These are phyloP conservation scores for Lepiota venenata DNA, from an alignment of 768 basidiomycete genomes.

Conservation along the genomic window DNA sequence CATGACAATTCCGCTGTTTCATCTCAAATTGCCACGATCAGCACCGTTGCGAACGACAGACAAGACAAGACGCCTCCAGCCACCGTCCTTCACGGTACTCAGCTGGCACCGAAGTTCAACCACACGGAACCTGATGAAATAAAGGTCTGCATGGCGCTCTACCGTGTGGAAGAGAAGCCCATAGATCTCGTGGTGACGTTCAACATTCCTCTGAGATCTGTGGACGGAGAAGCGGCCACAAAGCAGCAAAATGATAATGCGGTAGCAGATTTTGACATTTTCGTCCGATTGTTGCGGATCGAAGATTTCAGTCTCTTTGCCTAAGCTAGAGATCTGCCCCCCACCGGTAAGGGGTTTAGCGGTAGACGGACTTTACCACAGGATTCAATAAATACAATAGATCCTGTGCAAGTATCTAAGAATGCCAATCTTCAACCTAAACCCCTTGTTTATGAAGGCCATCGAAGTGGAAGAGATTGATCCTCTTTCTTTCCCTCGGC, in stretches of 20 bases:
- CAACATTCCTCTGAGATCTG: constrained; percentile 65
- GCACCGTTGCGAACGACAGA: constrained; percentile 35
- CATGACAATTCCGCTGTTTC: constrained; percentile 81
- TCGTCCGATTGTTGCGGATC: constrained; percentile 61
- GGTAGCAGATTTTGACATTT: constrained; percentile 46
- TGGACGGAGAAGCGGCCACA: constrained; percentile 41
- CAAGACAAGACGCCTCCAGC: constrained; percentile 54
- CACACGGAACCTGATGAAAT: constrained; percentile 58
- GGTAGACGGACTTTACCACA: too few species aligned
- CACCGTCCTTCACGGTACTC: constrained; percentile 63
- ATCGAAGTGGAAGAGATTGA: background rate
- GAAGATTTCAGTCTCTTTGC: constrained; percentile 70
- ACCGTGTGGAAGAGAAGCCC: constrained; percentile 64
- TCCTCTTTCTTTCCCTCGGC: background rate
- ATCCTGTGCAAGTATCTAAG: background rate
- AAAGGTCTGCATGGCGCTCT: constrained; percentile 76
- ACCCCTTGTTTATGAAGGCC: background rate
- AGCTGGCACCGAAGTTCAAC: constrained; percentile 79
- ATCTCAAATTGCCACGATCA: constrained; percentile 39
- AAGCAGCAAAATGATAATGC: constrained; percentile 32
- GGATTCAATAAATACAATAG: background rate
- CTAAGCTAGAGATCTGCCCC: constrained; percentile 20
- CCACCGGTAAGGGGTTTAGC: too few species aligned
- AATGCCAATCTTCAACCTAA: background rate
- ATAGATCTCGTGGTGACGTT: constrained; percentile 84